Conservation (phyloP, 2,329 filamentous ascomycete genomes). For the Ophiosphaerella narmari region DNA sequence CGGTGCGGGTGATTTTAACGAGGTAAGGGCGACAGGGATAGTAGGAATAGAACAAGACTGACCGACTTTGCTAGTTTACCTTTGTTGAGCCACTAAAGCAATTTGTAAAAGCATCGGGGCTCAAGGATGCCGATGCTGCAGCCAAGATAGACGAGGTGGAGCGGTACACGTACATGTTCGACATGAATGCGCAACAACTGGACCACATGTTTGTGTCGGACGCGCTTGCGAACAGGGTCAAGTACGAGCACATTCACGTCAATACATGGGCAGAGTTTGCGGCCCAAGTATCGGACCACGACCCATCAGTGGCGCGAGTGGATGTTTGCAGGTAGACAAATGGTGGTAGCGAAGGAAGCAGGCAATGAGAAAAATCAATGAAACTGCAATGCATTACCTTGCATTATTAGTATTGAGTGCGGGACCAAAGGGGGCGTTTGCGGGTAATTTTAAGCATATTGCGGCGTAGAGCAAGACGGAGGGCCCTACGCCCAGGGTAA, state of each 20-base stretch:
- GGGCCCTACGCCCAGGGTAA: not conserved
- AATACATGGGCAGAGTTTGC: constrained; percentile 68
- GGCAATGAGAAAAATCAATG: not conserved
- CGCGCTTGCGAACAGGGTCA: constrained; percentile 50
- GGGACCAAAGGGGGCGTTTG: constrained; percentile 7
- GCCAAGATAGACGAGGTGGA: constrained; percentile 59
- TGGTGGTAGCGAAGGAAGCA: not conserved
- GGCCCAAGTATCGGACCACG: constrained; percentile 68
- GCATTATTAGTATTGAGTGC: not conserved
- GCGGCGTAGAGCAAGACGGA: constrained; percentile 9
- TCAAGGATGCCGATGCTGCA: constrained; percentile 67
- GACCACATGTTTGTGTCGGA: constrained; percentile 72
- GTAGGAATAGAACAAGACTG: not conserved
- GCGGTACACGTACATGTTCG: constrained; percentile 73
- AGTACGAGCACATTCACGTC: constrained; percentile 71
- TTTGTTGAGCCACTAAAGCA: constrained; percentile 63
- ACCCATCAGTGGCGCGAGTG: constrained; percentile 68
- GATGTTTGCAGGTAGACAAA: constrained; percentile 58
- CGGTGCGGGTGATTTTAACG: constrained; percentile 72
- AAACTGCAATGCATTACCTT: not conserved
- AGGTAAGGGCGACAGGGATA: constrained; percentile 35
- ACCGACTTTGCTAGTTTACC: constrained; percentile 50
- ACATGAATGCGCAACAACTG: constrained; percentile 70
- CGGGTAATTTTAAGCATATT: constrained; percentile 12
- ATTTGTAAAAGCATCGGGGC: constrained; percentile 59